These are phyloP conservation scores for Daldinia sp. DNA, from an alignment of 2,329 filamentous ascomycete species.

Conservation along the genomic window DNA sequence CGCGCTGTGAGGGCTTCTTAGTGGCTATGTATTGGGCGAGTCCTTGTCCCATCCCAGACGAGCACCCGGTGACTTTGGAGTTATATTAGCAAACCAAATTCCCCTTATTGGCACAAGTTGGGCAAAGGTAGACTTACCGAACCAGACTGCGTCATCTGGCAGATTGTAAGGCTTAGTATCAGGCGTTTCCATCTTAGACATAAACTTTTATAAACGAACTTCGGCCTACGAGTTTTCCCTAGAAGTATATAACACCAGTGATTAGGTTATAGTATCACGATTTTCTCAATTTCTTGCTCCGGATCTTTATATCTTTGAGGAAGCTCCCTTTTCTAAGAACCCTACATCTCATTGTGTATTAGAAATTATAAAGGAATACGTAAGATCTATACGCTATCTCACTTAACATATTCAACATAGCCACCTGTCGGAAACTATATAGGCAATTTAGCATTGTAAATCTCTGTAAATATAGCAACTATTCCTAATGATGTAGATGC, in stretches of 20 bases:
- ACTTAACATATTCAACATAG: neutral
- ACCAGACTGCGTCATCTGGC: slow-evolving; percentile 47
- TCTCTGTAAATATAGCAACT: neutral
- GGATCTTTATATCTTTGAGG: neutral
- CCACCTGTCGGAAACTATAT: neutral
- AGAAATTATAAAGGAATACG: neutral
- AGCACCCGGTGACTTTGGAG: slow-evolving; percentile 50
- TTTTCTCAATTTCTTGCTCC: neutral
- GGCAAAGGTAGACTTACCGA: slow-evolving; percentile 41
- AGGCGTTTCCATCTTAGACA: slow-evolving; percentile 19
- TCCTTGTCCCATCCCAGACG: slow-evolving; percentile 49
- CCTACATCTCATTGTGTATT: neutral
- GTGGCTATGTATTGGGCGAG: slow-evolving; percentile 44
- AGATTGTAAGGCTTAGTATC: slow-evolving; percentile 37
- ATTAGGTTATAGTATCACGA: neutral
- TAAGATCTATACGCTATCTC: neutral
- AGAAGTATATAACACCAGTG: neutral
- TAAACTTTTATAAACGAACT: neutral
- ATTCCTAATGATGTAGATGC: neutral
- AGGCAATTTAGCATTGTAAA: neutral
- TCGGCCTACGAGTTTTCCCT: neutral
- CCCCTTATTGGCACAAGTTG: neutral
- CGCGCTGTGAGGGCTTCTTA: slow-evolving; percentile 38
- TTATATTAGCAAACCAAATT: neutral
- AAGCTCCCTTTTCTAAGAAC: neutral